A percentile compares a stretch with the other conserved stretches of the same genome.
These are phyloP conservation scores for Triangularia setosa DNA, from an alignment of 2,329 filamentous ascomycete species.

Conservation along the genomic window DNA sequence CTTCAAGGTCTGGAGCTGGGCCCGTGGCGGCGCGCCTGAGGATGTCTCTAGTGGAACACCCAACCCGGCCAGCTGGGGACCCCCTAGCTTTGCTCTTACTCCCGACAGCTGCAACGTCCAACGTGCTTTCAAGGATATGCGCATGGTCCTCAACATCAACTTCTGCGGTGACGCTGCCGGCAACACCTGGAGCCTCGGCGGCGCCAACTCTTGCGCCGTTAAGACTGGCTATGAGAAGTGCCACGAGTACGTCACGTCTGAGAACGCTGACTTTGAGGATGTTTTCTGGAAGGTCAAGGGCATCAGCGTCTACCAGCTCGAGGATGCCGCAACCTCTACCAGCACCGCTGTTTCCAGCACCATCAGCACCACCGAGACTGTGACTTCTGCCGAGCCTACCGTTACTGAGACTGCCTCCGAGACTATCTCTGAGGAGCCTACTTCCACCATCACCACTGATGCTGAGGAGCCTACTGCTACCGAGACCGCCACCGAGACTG, in stretches of 20 bases:
- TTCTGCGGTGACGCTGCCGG: constrained; percentile 72
- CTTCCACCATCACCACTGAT: neutral
- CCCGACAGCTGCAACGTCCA: constrained; percentile 58
- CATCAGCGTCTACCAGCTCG: constrained; percentile 33
- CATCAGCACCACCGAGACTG: constrained; percentile 15
- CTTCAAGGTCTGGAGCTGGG: constrained; percentile 43
- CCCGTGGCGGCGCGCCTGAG: constrained; percentile 29
- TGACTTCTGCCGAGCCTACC: constrained; percentile 13
- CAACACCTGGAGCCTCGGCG: constrained; percentile 32
- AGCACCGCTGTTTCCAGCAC: constrained; percentile 12
- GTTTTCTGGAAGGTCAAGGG: constrained; percentile 43
- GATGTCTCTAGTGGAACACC: constrained; percentile 44
- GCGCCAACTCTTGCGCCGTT: constrained; percentile 24
- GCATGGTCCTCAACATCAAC: constrained; percentile 69
- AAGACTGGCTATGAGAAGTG: constrained; percentile 31
- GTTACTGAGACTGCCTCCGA: neutral
- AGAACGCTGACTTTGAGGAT: constrained; percentile 36
- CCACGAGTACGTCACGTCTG: constrained; percentile 35
- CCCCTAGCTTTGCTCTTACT: constrained; percentile 59
- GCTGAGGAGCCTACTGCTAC: neutral
- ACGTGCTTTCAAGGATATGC: constrained; percentile 59
- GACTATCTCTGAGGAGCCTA: neutral
- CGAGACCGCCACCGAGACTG: constrained; percentile 2
- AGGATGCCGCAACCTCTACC: constrained; percentile 20
- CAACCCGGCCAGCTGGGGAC: constrained; percentile 61